These are phyloP conservation scores for Earliella scabrosa DNA, from an alignment of 1,284 basidiomycete species.

Conservation along the genomic window DNA sequence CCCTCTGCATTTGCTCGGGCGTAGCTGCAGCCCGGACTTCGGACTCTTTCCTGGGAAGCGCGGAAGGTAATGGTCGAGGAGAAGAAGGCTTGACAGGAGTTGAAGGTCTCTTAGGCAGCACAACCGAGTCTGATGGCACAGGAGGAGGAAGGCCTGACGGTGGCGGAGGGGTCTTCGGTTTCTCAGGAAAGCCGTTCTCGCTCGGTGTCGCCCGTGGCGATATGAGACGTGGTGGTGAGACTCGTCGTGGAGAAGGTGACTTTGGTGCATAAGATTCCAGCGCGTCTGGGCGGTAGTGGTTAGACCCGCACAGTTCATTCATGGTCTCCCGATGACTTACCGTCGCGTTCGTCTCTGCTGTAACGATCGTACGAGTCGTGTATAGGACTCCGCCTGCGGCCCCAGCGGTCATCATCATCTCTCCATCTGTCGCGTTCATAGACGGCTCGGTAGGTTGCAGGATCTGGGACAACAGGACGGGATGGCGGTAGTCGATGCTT, in stretches of 20 bases:
- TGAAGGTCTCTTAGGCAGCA: conserved; percentile 15
- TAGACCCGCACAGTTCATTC: neutral
- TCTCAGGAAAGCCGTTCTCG: conserved; percentile 18
- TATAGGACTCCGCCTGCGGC: conserved; percentile 10
- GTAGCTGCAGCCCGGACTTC: conserved; percentile 11
- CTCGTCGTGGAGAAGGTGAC: conserved; percentile 22
- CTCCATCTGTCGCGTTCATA: conserved; percentile 28
- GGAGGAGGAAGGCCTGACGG: conserved; percentile 36
- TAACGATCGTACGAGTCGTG: conserved; percentile 20
- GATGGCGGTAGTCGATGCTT: conserved; percentile 36
- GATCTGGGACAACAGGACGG: conserved; percentile 22
- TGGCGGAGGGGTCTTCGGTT: conserved; percentile 37
- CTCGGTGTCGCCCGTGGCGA: conserved; percentile 19
- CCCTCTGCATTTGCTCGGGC: conserved; percentile 7
- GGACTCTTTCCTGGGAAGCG: conserved; percentile 16
- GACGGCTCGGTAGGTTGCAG: conserved; percentile 16
- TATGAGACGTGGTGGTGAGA: conserved; percentile 8
- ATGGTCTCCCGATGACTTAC: neutral
- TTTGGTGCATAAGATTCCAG: conserved; percentile 14
- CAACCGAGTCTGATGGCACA: conserved; percentile 31
- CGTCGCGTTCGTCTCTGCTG: conserved; percentile 18
- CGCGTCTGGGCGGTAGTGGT: neutral
- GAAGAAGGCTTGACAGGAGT: conserved; percentile 47
- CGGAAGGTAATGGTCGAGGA: conserved; percentile 41
- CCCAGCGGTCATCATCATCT: conserved; percentile 12